Evolutionary conservation across 2,329 filamentous ascomycete species (phyloP), one percentile per base, ranked within the genome.

Genomic region (Diaporthe sp.): DNA sequence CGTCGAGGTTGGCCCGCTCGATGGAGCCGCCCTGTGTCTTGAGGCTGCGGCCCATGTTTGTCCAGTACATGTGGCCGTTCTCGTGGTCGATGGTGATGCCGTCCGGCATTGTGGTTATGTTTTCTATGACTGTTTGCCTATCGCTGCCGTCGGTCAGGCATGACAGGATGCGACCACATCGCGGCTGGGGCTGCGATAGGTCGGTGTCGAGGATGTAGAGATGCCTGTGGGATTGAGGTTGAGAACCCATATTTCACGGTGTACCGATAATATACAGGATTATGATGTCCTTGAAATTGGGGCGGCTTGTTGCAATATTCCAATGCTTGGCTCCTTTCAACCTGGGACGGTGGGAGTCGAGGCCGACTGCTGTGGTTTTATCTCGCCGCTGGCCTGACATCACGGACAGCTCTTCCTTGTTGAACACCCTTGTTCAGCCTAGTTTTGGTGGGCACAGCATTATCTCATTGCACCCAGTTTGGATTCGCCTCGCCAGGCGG

Each of bases 21-120:
- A 76, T 72, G 31, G 68, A 82, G 81, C 83, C 81, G 22, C 88
- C 88, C 75, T 89, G 84, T 25, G 83, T 82, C 5, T 80, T 78
- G 15, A 79, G 79, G 0, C 83, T 84, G 2, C 79, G 65, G 0
- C 88, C 88, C 88, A 89, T 89, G 77, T 83, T 84, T 4, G 87
- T 88, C 87, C 87, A 89, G 78, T 87, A 89, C 28, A 89, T 82
- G 46, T 84, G 82, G 3, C 81, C 80, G 0, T 76, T 79, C 0
- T 77, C 65, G 1, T 77, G 68, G 25, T 83, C 83, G 4, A 87
- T 79, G 22, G 83, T 84, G 19, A 89, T 83, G 0, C 88, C 87
- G 70, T 89, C 87, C 2, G 87, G 88, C 7, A 85, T 79, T 6
- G 39, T 61, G 55, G 73, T 59, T 25, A 82, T 80, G 19, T 77